Evolutionary conservation across 805 yeast genomes (phyloP).

Genomic region (Hemisphaericaspora nanyangensis): DNA sequence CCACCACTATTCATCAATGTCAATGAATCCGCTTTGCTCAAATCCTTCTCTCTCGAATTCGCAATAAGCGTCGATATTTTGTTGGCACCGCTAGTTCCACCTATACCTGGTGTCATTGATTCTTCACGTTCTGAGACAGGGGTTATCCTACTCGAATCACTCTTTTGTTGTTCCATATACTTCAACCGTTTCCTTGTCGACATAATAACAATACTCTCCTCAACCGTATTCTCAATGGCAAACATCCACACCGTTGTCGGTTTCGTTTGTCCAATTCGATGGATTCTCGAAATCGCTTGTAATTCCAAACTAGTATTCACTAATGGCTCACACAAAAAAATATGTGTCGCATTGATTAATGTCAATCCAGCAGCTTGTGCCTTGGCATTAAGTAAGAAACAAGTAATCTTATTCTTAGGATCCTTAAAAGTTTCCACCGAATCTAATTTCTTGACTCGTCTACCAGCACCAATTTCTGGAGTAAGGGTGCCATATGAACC

Average conservation of each 20-base stretch:
- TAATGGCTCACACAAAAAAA: slow-evolving; percentile 88
- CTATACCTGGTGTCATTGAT: background rate
- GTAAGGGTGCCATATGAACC: slow-evolving; percentile 47
- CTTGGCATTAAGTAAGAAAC: slow-evolving; percentile 79
- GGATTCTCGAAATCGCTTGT: slow-evolving; percentile 90
- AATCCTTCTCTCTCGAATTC: slow-evolving; percentile 30
- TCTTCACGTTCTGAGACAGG: slow-evolving; percentile 1
- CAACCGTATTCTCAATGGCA: slow-evolving; percentile 78
- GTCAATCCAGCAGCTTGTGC: slow-evolving; percentile 91
- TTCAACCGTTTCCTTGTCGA: slow-evolving; percentile 59
- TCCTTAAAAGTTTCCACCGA: slow-evolving; percentile 60
- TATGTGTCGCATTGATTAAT: slow-evolving; percentile 87
- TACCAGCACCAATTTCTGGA: slow-evolving; percentile 28
- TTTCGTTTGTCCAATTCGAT: slow-evolving; percentile 82
- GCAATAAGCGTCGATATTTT: slow-evolving; percentile 3
- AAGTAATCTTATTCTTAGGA: slow-evolving; percentile 58
- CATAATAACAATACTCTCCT: slow-evolving; percentile 75
- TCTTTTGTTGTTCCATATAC: slow-evolving; percentile 19
- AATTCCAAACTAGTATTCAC: slow-evolving; percentile 82
- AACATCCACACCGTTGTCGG: slow-evolving; percentile 92
- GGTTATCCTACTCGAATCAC: slow-evolving; percentile 1
- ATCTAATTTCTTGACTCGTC: slow-evolving; percentile 24
- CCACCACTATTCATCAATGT: slow-evolving; percentile 51
- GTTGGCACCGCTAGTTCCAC: too few species aligned
- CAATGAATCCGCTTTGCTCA: slow-evolving; percentile 46